Evolutionary conservation across 352 stramenopile species (phyloP), one percentile per base, ranked within the genome.

Genomic region (Lagenidium sp.): DNA sequence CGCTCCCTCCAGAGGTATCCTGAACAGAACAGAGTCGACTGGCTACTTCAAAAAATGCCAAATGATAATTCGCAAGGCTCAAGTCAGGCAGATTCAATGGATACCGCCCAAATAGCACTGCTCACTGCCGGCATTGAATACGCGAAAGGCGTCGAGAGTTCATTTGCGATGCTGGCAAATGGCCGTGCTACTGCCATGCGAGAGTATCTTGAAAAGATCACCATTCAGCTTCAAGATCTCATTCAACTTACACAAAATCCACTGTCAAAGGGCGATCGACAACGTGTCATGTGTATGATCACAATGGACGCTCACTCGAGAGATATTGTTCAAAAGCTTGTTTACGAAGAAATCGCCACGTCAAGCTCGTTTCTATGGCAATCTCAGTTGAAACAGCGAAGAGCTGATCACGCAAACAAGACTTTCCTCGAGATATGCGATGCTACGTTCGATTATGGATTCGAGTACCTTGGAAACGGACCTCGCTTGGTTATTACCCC

Each of bases 391-490:
- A 98, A 97, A 24, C 78, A 81, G 39, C 62, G 73, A 1, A 63
- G 64, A 4, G 48, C 57, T 0, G 69, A 78, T 15, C 59, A 72
- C 20, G 31, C 55, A 21, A 68, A 75, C 29, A 60, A 68, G 26
- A 85, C 73, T 2, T 71, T 67, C 7, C 64, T 95, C 24, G 82
- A 94, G 34, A 97, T 98, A 41, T 95, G 79, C 21, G 87, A 96
- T 46, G 93, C 92, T 10, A 83, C 69, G 32, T 92, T 98, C 40
- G 76, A 92, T 20, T 98, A 98, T 35, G 88, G 94, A 23, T 97
- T 97, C 43, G 93, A 98, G 49, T 98, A 98, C 53, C 68, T 98
- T 12, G 93, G 93, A 4, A 98, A 98, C 47, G 85, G 92, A 0
- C 68, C 87, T 4, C 73, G 93, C 10, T 76, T 98, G 1, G 92